Evolutionary conservation across 140 eudicot species (phyloP).

Genomic region (Oenanthe javanica): DNA sequence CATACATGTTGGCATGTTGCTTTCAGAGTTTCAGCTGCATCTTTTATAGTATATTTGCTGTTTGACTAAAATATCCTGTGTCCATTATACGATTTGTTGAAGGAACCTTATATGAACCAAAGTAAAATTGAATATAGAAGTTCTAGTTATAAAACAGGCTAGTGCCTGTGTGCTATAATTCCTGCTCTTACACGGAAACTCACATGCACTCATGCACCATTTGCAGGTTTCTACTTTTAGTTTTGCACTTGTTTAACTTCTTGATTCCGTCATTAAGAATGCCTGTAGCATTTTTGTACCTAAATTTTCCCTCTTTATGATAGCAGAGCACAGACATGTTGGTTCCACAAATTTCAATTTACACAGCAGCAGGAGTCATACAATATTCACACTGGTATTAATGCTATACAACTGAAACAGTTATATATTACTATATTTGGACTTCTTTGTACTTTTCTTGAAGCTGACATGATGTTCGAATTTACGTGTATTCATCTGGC

Average conservation of each 20-base stretch:
- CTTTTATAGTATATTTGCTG: neutral
- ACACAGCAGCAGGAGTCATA: conserved; percentile 98
- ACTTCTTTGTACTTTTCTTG: neutral
- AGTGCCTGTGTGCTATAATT: neutral
- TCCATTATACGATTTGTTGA: neutral
- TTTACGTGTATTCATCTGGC: neutral
- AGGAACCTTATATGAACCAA: neutral
- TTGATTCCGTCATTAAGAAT: neutral
- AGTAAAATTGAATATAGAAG: neutral
- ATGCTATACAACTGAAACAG: neutral
- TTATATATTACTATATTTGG: neutral
- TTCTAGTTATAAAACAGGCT: neutral
- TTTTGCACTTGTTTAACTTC: neutral
- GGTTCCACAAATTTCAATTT: conserved; percentile 95
- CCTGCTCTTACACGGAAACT: neutral
- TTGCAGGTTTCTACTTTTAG: neutral
- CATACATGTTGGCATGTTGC: neutral
- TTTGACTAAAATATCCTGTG: neutral
- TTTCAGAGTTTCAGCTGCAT: neutral
- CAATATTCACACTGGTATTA: conserved; percentile 93
- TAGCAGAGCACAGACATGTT: conserved; percentile 96
- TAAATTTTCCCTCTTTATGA: conserved; percentile 18
- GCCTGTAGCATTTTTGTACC: neutral
- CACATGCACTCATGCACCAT: neutral
- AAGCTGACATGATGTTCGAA: neutral